phyloP scores from a whole-genome alignment of 1,139 yeast species.

The Geotrichum siamense region DNA sequence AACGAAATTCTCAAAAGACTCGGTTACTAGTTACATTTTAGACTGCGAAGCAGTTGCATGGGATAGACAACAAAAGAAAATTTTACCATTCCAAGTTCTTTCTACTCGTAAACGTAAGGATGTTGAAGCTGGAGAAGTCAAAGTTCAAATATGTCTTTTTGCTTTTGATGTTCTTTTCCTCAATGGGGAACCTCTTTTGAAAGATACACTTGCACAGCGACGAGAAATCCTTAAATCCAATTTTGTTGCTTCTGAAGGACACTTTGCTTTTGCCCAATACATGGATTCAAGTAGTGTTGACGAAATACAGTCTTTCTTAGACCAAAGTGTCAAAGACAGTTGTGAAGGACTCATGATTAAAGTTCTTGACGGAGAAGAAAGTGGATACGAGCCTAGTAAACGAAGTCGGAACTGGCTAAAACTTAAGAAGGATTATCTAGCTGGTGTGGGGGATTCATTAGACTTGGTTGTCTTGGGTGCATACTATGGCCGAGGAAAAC shows the following conservation, averaged over 20 bases:
- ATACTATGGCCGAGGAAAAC: slow-evolving; percentile 85
- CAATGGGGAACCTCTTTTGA: slow-evolving; percentile 64
- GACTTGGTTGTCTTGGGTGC: slow-evolving; percentile 95
- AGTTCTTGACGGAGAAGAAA: slow-evolving; percentile 71
- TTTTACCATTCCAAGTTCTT: slow-evolving; percentile 85
- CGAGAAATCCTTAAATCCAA: slow-evolving; percentile 52
- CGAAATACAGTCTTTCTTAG: slow-evolving; percentile 70
- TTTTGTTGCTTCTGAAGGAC: slow-evolving; percentile 61
- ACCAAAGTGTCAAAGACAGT: slow-evolving; percentile 78
- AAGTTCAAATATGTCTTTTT: slow-evolving; percentile 83
- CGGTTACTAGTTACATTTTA: slow-evolving; percentile 52
- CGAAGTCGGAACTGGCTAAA: slow-evolving; percentile 94
- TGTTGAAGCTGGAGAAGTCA: slow-evolving; percentile 78
- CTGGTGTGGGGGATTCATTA: slow-evolving; percentile 81
- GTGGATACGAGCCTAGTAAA: slow-evolving; percentile 88
- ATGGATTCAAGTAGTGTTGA: slow-evolving; percentile 69
- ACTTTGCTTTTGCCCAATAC: slow-evolving; percentile 71
- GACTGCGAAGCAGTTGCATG: slow-evolving; percentile 99
- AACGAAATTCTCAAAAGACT: slow-evolving; percentile 47
- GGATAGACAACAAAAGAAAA: slow-evolving; percentile 68
- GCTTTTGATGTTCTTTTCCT: slow-evolving; percentile 79
- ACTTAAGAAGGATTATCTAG: slow-evolving; percentile 85
- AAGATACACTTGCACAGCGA: slow-evolving; percentile 63
- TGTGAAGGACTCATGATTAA: slow-evolving; percentile 98
- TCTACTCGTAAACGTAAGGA: slow-evolving; percentile 93